These are phyloP conservation scores for Sclerotinia nivalis DNA, from an alignment of 2,329 filamentous ascomycete genomes.

Conservation along the genomic window DNA sequence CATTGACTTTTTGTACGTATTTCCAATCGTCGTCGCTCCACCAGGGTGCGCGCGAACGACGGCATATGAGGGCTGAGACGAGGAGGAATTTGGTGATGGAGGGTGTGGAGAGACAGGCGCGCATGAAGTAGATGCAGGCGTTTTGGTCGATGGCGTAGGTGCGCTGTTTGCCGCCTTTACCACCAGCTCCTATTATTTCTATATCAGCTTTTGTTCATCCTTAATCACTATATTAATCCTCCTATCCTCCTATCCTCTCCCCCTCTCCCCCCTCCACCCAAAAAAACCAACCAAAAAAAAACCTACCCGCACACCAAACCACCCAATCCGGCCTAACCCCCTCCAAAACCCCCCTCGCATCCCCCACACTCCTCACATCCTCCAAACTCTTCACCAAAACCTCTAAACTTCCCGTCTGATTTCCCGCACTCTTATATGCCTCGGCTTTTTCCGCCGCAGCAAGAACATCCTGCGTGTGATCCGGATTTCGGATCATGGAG, in stretches of 20 bases:
- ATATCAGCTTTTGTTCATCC: neutral
- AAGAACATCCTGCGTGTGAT: constrained; percentile 65
- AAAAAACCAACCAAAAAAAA: neutral
- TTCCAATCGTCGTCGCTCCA: constrained; percentile 54
- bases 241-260: too few species aligned
- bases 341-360: constrained; percentile 63
- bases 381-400: constrained; percentile 72
- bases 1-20: constrained; percentile 44
- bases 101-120: constrained; percentile 56
- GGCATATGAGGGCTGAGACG: constrained; percentile 60
- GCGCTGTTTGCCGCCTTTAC: constrained; percentile 57
- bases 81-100: constrained; percentile 63
- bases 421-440: constrained; percentile 35
- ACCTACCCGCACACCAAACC: constrained; percentile 65
- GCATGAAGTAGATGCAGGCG: constrained; percentile 63
- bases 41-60: constrained; percentile 55
- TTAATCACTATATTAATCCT: neutral
- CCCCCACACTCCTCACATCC: constrained; percentile 62
- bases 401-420: constrained; percentile 58
- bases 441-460: constrained; percentile 41
- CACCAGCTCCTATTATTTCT: constrained; percentile 52
- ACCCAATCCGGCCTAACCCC: constrained; percentile 64
- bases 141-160: constrained; percentile 63
- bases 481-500: constrained; percentile 72
- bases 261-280: neutral